phyloP scores from a whole-genome alignment of 2,329 filamentous ascomycete genomes.

The Aspergillus novoparasiticus region DNA sequence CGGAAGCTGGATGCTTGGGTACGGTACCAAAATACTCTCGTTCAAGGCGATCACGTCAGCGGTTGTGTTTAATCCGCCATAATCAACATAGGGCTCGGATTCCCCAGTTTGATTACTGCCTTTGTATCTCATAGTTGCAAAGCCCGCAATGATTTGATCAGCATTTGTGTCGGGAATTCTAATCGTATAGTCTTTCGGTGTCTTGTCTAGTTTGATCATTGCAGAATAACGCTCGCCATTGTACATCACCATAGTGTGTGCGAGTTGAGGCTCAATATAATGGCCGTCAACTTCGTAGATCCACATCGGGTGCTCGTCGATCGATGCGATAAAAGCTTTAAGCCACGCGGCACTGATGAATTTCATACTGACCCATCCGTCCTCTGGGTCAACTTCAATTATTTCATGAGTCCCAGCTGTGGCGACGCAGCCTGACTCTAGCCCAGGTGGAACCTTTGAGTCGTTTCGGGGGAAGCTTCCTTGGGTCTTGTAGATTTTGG shows the following conservation, averaged over 20 bases:
- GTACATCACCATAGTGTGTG: conserved; percentile 34
- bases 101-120: neutral
- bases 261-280: conserved; percentile 43
- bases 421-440: neutral
- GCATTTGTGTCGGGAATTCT: conserved; percentile 48
- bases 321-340: conserved; percentile 15
- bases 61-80: conserved; percentile 47
- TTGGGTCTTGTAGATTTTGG: conserved; percentile 26
- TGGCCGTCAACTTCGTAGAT: conserved; percentile 47
- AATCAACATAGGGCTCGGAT: conserved; percentile 50
- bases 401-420: conserved; percentile 2
- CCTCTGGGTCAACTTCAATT: neutral
- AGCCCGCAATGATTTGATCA: conserved; percentile 1
- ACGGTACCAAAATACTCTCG: conserved; percentile 47
- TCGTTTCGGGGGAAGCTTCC: conserved; percentile 23
- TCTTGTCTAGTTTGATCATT: conserved; percentile 44
- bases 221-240: conserved; percentile 44
- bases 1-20: conserved; percentile 46
- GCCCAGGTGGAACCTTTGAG: conserved; percentile 18
- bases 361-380: neutral
- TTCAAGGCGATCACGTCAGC: conserved; percentile 48
- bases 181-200: conserved; percentile 41
- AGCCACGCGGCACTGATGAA: conserved; percentile 1
- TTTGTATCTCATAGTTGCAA: conserved; percentile 1
- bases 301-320: conserved; percentile 48